Evolutionary conservation across 257 asterid genomes (phyloP), one percentile per base, ranked within the genome.

Genomic region (Leonotis leonurus): DNA sequence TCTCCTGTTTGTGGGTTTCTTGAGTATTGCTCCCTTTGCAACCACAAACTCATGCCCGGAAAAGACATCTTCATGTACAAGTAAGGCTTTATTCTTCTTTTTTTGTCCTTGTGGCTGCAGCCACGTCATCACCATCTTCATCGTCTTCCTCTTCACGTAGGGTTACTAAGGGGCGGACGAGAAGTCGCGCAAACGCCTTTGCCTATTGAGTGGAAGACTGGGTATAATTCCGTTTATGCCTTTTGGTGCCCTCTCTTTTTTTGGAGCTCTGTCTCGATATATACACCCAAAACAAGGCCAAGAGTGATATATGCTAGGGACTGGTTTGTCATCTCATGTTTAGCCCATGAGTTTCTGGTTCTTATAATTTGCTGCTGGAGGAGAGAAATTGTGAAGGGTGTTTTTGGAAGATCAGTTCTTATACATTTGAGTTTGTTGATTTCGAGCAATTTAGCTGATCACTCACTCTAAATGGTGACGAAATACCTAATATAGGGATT

Each of bases 11-110:
- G 4, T 56, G 85, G 81, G 3, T 91, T 92, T 66, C 95, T 89
- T 21, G 88, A 92, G 8, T 35, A 24, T 17, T 92, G 99, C 63
- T 92, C 68, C 64, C 94, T 89, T 69, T 92, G 99, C 81, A 73
- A 53, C 32, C 77, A 68, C 16, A 89, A 79, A 50, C 89, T 92
- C 66, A 62, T 72, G 73, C 89, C 94, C 30, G 90, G 80, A 9
- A 86, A 79, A 59, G 99, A 92, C 70, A 89, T 89, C 83, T 92
- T 83, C 73, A 92, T 92, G 97, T 92, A 92, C 89, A 89, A 92
- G 99, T 92, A 79, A 86, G 82, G n/a, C n/a, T n/a, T n/a, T n/a
- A n/a, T n/a, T n/a, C n/a, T n/a, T n/a, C n/a, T n/a, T n/a, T n/a
- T n/a, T n/a, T n/a, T n/a, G n/a, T n/a, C n/a, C n/a, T n/a, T n/a